These are phyloP conservation scores for Boletellus emodensis DNA, from an alignment of 768 basidiomycete genomes.

Conservation along the genomic window DNA sequence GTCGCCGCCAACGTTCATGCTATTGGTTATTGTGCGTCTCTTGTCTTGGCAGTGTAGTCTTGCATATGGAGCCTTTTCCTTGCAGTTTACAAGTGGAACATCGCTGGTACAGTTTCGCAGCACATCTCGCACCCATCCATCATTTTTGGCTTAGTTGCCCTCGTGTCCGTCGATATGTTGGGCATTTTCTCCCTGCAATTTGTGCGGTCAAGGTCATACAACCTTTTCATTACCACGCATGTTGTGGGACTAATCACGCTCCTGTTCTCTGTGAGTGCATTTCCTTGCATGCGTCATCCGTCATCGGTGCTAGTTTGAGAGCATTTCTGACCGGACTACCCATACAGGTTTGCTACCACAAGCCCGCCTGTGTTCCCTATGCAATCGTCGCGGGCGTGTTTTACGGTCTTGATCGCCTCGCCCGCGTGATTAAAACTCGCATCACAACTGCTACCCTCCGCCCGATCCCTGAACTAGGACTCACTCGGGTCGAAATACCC, in stretches of 20 bases:
- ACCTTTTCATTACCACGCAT: constrained; percentile 64
- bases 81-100: constrained; percentile 57
- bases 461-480: constrained; percentile 57
- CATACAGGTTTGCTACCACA: constrained; percentile 49
- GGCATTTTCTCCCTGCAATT: constrained; percentile 57
- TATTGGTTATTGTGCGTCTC: constrained; percentile 49
- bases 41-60: background rate
- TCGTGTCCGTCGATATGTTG: constrained; percentile 50
- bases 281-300: no score
- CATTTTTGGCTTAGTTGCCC: constrained; percentile 51
- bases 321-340: background rate
- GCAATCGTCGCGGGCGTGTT: constrained; percentile 45
- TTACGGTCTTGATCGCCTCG: constrained; percentile 56
- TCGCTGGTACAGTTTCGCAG: constrained; percentile 38
- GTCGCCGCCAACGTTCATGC: constrained; percentile 57
- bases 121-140: constrained; percentile 33
- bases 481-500: constrained; percentile 64
- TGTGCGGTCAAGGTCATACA: constrained; percentile 57
- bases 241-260: constrained; percentile 49
- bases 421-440: constrained; percentile 66
- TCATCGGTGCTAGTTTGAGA: background rate
- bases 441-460: constrained; percentile 55
- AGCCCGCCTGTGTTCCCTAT: constrained; percentile 48
- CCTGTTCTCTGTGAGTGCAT: constrained; percentile 50
- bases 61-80: background rate